Conservation (phyloP, 139 green algal species). For the Chlamydomonas schloesseri region DNA sequence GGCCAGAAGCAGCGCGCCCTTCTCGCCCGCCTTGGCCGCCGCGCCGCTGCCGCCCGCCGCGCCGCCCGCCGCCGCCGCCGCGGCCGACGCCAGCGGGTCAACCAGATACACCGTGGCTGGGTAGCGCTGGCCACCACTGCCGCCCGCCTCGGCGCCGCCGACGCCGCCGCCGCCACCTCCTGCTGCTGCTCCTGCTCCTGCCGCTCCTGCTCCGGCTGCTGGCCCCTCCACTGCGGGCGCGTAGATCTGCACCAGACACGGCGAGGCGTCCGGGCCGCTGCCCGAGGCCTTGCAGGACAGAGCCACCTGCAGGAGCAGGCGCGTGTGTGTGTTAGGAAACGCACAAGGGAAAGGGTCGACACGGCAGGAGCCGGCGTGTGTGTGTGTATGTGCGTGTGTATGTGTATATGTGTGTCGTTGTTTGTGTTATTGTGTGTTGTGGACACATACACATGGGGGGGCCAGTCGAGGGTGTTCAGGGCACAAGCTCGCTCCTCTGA, state of each 20-base stretch:
- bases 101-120: constrained; percentile 31
- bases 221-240: background rate
- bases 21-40: background rate
- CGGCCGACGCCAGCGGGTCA: background rate
- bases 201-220: background rate
- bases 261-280: background rate
- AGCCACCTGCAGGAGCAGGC: background rate
- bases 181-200: no score
- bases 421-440: no score
- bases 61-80: background rate
- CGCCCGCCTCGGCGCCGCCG: background rate
- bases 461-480: no score
- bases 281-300: background rate
- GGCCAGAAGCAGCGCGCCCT: constrained; percentile 6
- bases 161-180: background rate
- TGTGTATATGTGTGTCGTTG: no score
- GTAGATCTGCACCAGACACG: constrained; percentile 21
- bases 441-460: no score
- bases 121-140: background rate
- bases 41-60: background rate
- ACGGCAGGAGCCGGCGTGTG: background rate
- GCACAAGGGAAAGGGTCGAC: no score
- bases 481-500: no score
- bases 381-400: background rate
- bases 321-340: no score